These are phyloP conservation scores for Acidomyces sp. DNA, from an alignment of 495 filamentous ascomycete species.

Conservation along the genomic window DNA sequence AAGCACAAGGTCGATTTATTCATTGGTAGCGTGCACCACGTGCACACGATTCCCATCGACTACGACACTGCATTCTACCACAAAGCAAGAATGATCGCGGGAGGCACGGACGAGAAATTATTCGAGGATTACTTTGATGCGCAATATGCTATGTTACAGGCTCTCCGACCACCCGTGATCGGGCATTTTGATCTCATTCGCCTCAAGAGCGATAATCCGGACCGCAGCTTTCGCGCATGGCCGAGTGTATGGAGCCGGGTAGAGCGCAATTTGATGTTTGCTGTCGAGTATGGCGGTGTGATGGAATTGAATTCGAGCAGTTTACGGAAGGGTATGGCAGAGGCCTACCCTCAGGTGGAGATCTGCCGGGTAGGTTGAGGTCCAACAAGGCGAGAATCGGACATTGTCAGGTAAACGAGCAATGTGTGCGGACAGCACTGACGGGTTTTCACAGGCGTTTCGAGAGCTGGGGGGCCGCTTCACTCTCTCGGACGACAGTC, in stretches of 20 bases:
- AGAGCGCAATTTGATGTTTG: slow-evolving; percentile 55
- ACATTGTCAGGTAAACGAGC: too few relatives aligned
- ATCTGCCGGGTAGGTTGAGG: slow-evolving; percentile 67
- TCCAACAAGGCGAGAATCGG: too few relatives aligned
- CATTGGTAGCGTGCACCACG: slow-evolving; percentile 84
- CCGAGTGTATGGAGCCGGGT: slow-evolving; percentile 58
- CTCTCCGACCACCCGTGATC: slow-evolving; percentile 64
- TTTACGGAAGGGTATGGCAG: slow-evolving; percentile 74
- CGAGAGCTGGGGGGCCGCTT: slow-evolving; percentile 58
- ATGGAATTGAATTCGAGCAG: slow-evolving; percentile 80
- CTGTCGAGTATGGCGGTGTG: slow-evolving; percentile 62
- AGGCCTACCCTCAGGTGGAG: slow-evolving; percentile 73
- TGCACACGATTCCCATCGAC: slow-evolving; percentile 75
- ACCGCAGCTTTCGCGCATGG: slow-evolving; percentile 41
- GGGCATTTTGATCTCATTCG: slow-evolving; percentile 91
- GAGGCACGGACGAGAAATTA: slow-evolving; percentile 54
- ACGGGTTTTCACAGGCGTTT: slow-evolving; percentile 51
- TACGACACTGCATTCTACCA: slow-evolving; percentile 58
- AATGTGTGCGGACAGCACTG: too few relatives aligned
- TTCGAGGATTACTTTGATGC: slow-evolving; percentile 77
- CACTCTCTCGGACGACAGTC: slow-evolving; percentile 83
- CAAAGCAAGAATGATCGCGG: slow-evolving; percentile 42
- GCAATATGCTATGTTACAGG: slow-evolving; percentile 65
- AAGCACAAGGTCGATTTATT: slow-evolving; percentile 67
- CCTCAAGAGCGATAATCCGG: slow-evolving; percentile 56